Percentiles rank a stretch among this genome's conserved stretches.
These are phyloP conservation scores for Phalaenopsis hybrid DNA, from an alignment of 116 monocot genomes.

Conservation along the genomic window DNA sequence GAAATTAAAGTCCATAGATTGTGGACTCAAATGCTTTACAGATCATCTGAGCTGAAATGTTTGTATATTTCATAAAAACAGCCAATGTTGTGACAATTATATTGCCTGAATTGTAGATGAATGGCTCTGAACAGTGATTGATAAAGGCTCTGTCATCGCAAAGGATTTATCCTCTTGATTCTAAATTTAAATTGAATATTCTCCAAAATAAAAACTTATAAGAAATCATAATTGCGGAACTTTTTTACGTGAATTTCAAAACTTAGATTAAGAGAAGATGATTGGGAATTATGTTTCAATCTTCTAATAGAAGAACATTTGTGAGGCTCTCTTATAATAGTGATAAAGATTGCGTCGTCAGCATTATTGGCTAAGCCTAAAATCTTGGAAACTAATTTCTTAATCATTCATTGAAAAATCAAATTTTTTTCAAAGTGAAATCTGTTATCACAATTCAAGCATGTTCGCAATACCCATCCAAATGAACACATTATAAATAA, in stretches of 20 bases:
- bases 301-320: background rate
- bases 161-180: slow-evolving; percentile 5
- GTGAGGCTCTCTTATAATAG: background rate
- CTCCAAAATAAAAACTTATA: background rate
- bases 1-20: background rate
- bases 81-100: background rate
- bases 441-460: slow-evolving; percentile 4
- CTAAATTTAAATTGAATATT: background rate
- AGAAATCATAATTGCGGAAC: background rate
- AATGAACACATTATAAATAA: background rate
- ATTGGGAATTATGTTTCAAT: slow-evolving; percentile 6
- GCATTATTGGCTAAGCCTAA: background rate
- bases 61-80: background rate
- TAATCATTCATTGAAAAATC: slow-evolving; percentile 5
- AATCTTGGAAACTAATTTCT: slow-evolving; percentile 3
- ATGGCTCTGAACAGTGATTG: background rate
- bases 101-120: background rate
- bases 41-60: background rate
- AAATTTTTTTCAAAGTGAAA: background rate
- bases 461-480: background rate
- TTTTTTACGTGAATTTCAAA: background rate
- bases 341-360: background rate
- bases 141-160: background rate
- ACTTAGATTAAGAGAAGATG: background rate
- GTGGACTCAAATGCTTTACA: background rate